phyloP scores from a whole-genome alignment of 2,329 filamentous ascomycete species.

The Hirsutella thompsonii region DNA sequence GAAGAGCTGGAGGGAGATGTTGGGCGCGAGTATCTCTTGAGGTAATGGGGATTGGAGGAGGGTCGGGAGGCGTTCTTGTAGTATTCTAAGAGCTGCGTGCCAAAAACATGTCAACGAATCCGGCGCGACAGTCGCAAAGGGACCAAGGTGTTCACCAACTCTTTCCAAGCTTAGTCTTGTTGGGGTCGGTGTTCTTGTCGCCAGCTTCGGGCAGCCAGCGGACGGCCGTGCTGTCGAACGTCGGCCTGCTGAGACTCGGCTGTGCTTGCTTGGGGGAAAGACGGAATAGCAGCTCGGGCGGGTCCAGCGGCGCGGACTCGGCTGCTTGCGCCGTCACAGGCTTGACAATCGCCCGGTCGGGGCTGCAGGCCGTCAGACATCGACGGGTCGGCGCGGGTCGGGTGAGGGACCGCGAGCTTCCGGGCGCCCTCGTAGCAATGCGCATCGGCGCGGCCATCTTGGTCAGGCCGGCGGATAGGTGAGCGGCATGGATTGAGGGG shows the following conservation, averaged over 20 bases:
- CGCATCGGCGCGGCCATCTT: constrained; percentile 21
- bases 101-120: constrained; percentile 4
- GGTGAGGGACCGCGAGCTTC: constrained; percentile 12
- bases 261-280: not conserved
- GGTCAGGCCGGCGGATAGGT: constrained; percentile 8
- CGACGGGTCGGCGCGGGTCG: constrained; percentile 6
- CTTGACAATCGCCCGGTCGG: constrained; percentile 18
- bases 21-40: constrained; percentile 62
- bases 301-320: not conserved
- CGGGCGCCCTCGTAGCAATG: constrained; percentile 12
- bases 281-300: not conserved
- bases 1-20: constrained; percentile 59
- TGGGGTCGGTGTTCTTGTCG: constrained; percentile 32
- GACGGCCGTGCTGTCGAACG: constrained; percentile 19
- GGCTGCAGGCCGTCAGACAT: constrained; percentile 2
- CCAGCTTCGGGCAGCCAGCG: constrained; percentile 13
- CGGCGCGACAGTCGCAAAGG: too few species aligned
- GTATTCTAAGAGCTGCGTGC: constrained; percentile 45
- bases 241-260: constrained; percentile 7
- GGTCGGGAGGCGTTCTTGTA: constrained; percentile 54
- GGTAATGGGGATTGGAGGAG: constrained; percentile 55
- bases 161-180: constrained; percentile 50
- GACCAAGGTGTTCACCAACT: constrained; percentile 29
- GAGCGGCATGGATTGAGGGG: constrained; percentile 4
- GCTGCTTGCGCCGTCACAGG: constrained; percentile 6